Base-by-base conservation (phyloP, 805 yeast genomes). In the Candida ortonii region DNA sequence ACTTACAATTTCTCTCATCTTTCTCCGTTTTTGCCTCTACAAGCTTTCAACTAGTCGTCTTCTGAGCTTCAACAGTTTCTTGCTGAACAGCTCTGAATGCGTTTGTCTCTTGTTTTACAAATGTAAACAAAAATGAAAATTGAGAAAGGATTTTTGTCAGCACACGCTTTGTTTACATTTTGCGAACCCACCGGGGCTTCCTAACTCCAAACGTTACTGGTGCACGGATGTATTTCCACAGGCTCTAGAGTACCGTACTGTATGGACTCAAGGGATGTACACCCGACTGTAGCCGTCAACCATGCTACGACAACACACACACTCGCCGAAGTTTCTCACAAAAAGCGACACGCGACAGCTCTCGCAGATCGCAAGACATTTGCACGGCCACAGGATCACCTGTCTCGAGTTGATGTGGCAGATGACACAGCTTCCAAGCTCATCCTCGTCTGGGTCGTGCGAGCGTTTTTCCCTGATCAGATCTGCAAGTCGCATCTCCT, bases 311-410 rank as follows among this genome's bases (percentile, higher is more conserved):
- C 97, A 89, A 51, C 95, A 84, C 0, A 88, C 90, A 59, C 97
- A 89, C 1, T 80, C 81, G 38, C 73, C 75, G 52, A 81, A 80
- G 9, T 84, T 83, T 41, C 88, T 71, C 21, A 80, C 62, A 6
- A 85, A 86, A 33, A 89, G 66, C 12, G 83, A 74, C 8, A 79
- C 64, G 12, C 97, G 70, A 53, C 97, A 89, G 16, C 74, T 71
- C 44, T 88, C 96, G 58, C 97, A 89, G 5, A 89, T 67, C 0
- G 95, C 88, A 36, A 89, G 75, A 57, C 97, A 89, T 48, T 78
- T 75, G 55, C 97, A 89, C 0, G 97, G 97, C 97, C 97, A 89
- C 3, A 90, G 65, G 7, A 89, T 78, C 25, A 89, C 74, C 38
- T 81, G 84, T 45, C 96, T 68, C 5, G 78, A 73, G 38, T 81